These are phyloP conservation scores for Nakazawaea anatomiae DNA, from an alignment of 805 yeast genomes.

Conservation along the genomic window DNA sequence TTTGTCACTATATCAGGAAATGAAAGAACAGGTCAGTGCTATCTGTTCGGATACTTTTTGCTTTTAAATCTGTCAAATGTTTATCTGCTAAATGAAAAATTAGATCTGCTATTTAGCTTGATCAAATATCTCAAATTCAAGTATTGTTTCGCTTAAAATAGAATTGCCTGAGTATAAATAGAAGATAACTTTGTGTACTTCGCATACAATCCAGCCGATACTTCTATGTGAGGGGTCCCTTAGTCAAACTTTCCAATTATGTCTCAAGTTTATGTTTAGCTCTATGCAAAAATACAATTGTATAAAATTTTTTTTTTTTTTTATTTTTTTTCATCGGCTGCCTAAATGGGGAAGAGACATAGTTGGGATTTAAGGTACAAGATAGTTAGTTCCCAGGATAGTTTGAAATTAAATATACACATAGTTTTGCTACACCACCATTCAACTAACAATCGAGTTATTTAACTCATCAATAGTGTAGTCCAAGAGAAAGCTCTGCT, in stretches of 20 bases:
- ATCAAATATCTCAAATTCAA: neutral
- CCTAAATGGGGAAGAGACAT: neutral
- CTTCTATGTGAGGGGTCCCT: neutral
- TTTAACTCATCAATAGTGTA: conserved; percentile 79
- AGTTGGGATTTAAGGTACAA: neutral
- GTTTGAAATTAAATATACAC: too few species aligned
- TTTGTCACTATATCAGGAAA: too few species aligned
- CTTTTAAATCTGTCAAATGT: neutral
- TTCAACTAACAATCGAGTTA: conserved; percentile 18
- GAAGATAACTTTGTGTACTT: too few species aligned
- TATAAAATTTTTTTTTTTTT: too few species aligned
- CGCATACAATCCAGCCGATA: too few species aligned
- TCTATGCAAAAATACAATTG: neutral
- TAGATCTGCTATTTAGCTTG: neutral
- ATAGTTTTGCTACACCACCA: too few species aligned
- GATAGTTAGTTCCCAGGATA: neutral
- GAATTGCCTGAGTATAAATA: too few species aligned
- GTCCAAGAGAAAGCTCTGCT: conserved; percentile 81
- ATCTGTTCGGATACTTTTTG: too few species aligned
- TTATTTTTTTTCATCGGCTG: neutral
- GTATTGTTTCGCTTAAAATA: neutral
- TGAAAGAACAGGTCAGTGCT: too few species aligned
- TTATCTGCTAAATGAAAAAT: conserved; percentile 2
- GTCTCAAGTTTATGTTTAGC: neutral
- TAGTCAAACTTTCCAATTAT: neutral